These are phyloP conservation scores for Ganoderma boninense DNA, from an alignment of 1,284 basidiomycete species.

Conservation along the genomic window DNA sequence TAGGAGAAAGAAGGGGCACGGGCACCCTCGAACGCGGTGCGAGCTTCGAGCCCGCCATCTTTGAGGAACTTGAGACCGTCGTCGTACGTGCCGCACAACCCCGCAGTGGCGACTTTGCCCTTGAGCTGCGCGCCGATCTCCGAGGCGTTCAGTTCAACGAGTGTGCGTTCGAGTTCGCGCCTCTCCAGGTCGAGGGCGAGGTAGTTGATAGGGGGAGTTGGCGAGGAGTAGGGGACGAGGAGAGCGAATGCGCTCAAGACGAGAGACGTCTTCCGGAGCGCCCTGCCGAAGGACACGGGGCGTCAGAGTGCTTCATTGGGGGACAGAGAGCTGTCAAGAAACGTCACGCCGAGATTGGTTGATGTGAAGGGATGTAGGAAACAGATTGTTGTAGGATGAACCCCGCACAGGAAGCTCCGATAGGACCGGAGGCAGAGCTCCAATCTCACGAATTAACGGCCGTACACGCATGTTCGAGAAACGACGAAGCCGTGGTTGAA, in stretches of 20 bases:
- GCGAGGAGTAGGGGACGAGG: slow-evolving; percentile 46
- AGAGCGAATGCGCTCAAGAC: slow-evolving; percentile 81
- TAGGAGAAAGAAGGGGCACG: slow-evolving; percentile 21
- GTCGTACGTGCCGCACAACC: slow-evolving; percentile 91
- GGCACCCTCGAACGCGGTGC: slow-evolving; percentile 26
- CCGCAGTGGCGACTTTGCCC: slow-evolving; percentile 80
- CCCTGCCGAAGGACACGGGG: slow-evolving; percentile 54
- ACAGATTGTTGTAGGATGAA: too few relatives aligned
- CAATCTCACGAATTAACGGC: too few relatives aligned
- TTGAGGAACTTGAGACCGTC: slow-evolving; percentile 77
- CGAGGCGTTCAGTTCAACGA: slow-evolving; percentile 72
- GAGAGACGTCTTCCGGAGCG: slow-evolving; percentile 91
- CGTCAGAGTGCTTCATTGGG: background rate
- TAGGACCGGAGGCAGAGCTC: too few relatives aligned
- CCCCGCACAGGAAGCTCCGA: too few relatives aligned
- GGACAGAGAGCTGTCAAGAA: background rate
- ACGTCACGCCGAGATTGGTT: background rate
- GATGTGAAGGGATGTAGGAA: background rate
- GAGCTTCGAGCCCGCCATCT: slow-evolving; percentile 61
- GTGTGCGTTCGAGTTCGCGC: slow-evolving; percentile 85
- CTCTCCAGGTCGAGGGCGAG: slow-evolving; percentile 95
- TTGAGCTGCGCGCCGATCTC: slow-evolving; percentile 68
- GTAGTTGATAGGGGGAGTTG: slow-evolving; percentile 75
- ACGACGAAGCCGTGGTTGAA: background rate
- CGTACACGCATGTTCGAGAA: background rate